Evolutionary conservation across 1,284 basidiomycete genomes (phyloP), one percentile per base, ranked within the genome.

Genomic region (Ustilago cynodontis): DNA sequence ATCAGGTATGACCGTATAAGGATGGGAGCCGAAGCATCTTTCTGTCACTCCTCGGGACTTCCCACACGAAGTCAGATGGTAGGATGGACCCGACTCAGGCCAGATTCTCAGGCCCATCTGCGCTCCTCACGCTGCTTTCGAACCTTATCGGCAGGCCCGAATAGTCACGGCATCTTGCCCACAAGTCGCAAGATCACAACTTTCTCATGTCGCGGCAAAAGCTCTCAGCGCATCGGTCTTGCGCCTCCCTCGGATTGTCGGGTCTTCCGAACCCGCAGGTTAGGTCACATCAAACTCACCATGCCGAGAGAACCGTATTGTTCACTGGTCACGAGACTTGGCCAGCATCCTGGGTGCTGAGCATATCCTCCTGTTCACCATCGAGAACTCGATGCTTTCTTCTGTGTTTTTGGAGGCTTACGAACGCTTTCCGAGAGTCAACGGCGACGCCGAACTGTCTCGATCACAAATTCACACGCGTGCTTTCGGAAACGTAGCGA

Each of bases 391-490:
- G n/a, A n/a, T n/a, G n/a, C n/a, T n/a, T n/a, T n/a, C n/a, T n/a
- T n/a, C n/a, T n/a, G n/a, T n/a, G 14, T 33, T n/a, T 18, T 39
- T 39, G 37, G 18, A 6, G 37, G 18, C 43, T 47, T 14, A 8
- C 22, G 43, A 11, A 47, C n/a, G 24, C 18, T 43, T 20, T 49
- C 47, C 14, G 11, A 16, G 35, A 3, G 35, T 37, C 9, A 14
- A 26, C 53, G 53, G 53, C 53, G 41, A 14, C 24, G 29, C 22
- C 20, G 53, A 54, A 39, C 13, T 26, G 35, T 20, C 22, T 39
- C 28, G n/a, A 29, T 54, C 33, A 54, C 35, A 54, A 20, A 8
- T 54, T 37, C 29, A 11, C 49, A 51, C 47, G 56, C 54, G 26
- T 20, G 50, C 29, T 33, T 16, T 18, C 29, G 20, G 18, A 43